These are phyloP conservation scores for Lepidium sativum DNA, from an alignment of 345 rosid genomes.

Conservation along the genomic window DNA sequence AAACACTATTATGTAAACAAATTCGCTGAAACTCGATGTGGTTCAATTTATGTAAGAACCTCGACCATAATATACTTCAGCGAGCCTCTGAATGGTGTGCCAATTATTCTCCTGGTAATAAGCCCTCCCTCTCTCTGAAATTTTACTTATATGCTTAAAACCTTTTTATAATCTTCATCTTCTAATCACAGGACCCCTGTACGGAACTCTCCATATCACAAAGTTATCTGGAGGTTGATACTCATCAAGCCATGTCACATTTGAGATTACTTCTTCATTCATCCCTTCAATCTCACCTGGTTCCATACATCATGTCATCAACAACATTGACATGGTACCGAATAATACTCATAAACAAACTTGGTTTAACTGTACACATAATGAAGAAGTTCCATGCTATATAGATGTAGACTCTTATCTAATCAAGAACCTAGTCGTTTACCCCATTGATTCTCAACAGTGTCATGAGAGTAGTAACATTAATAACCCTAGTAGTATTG, in stretches of 20 bases:
- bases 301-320: constrained; percentile 1
- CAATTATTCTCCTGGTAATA: constrained; percentile 12
- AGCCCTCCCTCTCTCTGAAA: background rate
- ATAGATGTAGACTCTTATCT: background rate
- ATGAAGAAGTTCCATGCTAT: background rate
- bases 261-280: constrained; percentile 47
- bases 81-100: constrained; percentile 1
- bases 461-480: background rate
- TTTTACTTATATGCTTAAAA: background rate
- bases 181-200: constrained; percentile 78
- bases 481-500: background rate
- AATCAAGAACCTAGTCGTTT: background rate
- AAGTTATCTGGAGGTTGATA: constrained; percentile 81
- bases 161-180: constrained; percentile 32
- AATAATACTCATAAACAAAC: background rate
- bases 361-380: background rate
- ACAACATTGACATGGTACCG: background rate
- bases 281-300: constrained; percentile 59
- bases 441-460: background rate
- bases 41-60: constrained; percentile 17
- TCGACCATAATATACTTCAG: background rate
- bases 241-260: constrained; percentile 81
- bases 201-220: constrained; percentile 64
- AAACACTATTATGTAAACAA: constrained; percentile 12
- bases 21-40: background rate